phyloP scores from a whole-genome alignment of 768 basidiomycete species.

The Multifurca ochricompacta region DNA sequence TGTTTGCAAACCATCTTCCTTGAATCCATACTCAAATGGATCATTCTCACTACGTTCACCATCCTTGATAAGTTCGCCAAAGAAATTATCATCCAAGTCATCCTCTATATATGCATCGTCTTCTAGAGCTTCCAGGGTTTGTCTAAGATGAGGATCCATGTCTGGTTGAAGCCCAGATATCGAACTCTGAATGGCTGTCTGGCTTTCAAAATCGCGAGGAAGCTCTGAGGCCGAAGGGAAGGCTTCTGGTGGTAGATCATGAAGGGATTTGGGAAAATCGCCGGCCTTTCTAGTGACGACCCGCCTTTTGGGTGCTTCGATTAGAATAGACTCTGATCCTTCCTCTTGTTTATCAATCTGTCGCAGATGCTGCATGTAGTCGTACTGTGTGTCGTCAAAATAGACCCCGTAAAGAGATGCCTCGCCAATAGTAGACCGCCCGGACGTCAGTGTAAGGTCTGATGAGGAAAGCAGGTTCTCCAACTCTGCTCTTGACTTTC shows the following conservation, averaged over 20 bases:
- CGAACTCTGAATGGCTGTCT: constrained; percentile 72
- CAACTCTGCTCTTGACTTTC: constrained; percentile 75
- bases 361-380: constrained; percentile 97
- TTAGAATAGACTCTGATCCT: constrained; percentile 70
- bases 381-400: constrained; percentile 93
- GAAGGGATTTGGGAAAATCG: constrained; percentile 34
- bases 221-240: constrained; percentile 70
- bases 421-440: constrained; percentile 65
- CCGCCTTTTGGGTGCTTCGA: constrained; percentile 58
- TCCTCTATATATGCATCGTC: constrained; percentile 92
- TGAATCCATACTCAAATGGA: constrained; percentile 58
- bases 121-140: constrained; percentile 88
- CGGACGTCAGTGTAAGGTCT: constrained; percentile 38
- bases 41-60: constrained; percentile 63
- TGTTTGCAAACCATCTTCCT: constrained; percentile 40
- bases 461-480: constrained; percentile 49
- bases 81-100: constrained; percentile 66
- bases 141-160: constrained; percentile 92
- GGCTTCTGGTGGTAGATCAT: constrained; percentile 59
- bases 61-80: constrained; percentile 57
- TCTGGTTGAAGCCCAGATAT: constrained; percentile 89
- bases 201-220: constrained; percentile 64
- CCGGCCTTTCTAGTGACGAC: constrained; percentile 34
- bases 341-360: constrained; percentile 68
- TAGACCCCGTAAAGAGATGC: constrained; percentile 85